Conservation (phyloP, 2,329 filamentous ascomycete species). For the Colletotrichum eleusines region DNA sequence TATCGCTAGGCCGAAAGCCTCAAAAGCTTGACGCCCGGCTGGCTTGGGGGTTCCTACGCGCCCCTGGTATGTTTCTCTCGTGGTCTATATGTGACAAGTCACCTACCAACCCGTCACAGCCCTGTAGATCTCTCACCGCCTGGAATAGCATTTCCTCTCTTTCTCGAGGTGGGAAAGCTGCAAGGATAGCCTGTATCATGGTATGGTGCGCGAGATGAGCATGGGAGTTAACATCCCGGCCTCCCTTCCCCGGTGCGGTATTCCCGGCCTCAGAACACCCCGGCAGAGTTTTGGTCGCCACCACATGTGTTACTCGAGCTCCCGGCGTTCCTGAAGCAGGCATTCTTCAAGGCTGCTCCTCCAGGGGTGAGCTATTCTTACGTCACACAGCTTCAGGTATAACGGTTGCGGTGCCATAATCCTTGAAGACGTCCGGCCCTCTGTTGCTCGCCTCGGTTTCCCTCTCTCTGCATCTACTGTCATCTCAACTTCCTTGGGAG, state of each 20-base stretch:
- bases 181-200: slow-evolving; percentile 15
- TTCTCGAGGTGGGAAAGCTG: not conserved
- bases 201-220: slow-evolving; percentile 1
- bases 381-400: slow-evolving; percentile 23
- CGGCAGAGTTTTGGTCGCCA: not conserved
- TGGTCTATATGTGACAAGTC: slow-evolving; percentile 32
- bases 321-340: slow-evolving; percentile 1
- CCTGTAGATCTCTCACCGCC: slow-evolving; percentile 40
- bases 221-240: slow-evolving; percentile 13
- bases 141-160: slow-evolving; percentile 10
- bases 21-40: slow-evolving; percentile 36
- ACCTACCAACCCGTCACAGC: slow-evolving; percentile 31
- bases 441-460: slow-evolving; percentile 1
- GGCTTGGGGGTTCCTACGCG: not conserved
- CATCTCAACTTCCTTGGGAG: not conserved
- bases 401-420: slow-evolving; percentile 3
- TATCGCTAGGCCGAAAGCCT: slow-evolving; percentile 33
- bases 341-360: slow-evolving; percentile 29
- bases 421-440: not conserved
- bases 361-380: not conserved
- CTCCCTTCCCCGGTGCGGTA: not conserved
- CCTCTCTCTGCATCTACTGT: slow-evolving; percentile 6
- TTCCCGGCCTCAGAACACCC: slow-evolving; percentile 4
- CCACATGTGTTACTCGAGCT: slow-evolving; percentile 1
- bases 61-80: slow-evolving; percentile 19